Conservation (phyloP, 768 basidiomycete genomes). For the Cystofilobasidium capitatum region DNA sequence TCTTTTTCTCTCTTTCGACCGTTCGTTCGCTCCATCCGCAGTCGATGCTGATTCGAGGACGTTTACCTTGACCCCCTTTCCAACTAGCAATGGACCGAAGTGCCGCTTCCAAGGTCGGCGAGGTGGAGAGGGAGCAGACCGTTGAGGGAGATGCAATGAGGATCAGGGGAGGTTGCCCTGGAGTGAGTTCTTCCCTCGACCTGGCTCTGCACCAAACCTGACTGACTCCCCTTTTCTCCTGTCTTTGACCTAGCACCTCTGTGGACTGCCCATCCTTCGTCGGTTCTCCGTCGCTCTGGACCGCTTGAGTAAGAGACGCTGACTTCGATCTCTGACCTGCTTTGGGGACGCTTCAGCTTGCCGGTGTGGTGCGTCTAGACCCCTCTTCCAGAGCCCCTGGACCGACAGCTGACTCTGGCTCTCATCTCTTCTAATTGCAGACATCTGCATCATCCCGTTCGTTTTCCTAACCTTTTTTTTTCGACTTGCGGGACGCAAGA, state of each 20-base stretch:
- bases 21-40: neutral
- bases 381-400: neutral
- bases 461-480: neutral
- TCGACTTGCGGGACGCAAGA: neutral
- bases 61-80: neutral
- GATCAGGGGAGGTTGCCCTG: slow-evolving; percentile 2
- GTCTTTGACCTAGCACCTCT: slow-evolving; percentile 6
- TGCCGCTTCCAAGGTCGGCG: neutral
- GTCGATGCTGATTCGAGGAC: neutral
- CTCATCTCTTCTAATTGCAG: neutral
- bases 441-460: slow-evolving; percentile 25
- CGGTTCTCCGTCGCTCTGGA: neutral
- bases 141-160: slow-evolving; percentile 3
- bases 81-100: neutral
- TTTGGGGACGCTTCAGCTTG: neutral
- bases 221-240: neutral
- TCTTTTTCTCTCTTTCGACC: neutral
- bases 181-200: neutral
- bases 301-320: neutral
- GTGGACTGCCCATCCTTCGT: slow-evolving; percentile 22
- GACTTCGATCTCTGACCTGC: neutral
- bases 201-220: neutral
- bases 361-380: slow-evolving; percentile 11
- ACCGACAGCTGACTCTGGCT: neutral
- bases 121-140: neutral